A percentile compares a stretch with the other conserved stretches of the same genome.
Conservation (phyloP, 192 early-diverging fungal species). For the Coemansia aciculifera region DNA sequence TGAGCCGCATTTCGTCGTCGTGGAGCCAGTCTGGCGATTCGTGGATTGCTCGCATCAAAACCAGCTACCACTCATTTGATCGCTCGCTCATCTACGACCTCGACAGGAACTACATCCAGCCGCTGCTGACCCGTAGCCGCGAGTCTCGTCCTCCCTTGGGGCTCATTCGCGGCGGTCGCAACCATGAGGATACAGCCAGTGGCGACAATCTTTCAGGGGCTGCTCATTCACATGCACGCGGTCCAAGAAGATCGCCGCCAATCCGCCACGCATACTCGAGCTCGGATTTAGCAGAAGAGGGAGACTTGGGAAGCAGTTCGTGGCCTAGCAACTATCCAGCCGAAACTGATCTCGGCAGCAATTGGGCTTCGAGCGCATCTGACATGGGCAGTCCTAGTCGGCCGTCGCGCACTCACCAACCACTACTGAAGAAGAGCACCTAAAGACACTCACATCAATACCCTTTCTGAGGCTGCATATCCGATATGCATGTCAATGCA, state of each 20-base stretch:
- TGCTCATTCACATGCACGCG: background rate
- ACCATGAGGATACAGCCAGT: slow-evolving; percentile 6
- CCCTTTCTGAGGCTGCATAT: background rate
- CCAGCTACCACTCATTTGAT: slow-evolving; percentile 46
- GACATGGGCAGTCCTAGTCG: slow-evolving; percentile 17
- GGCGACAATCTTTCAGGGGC: background rate
- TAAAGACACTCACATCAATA: background rate
- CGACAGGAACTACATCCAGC: slow-evolving; percentile 47
- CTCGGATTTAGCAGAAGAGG: background rate
- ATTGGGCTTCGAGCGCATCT: slow-evolving; percentile 34
- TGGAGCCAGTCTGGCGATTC: slow-evolving; percentile 38
- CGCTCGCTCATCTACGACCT: slow-evolving; percentile 48
- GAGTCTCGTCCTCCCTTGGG: background rate
- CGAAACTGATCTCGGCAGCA: slow-evolving; percentile 13
- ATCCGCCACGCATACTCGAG: slow-evolving; percentile 10
- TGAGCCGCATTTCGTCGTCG: slow-evolving; percentile 33
- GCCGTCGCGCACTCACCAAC: slow-evolving; percentile 7
- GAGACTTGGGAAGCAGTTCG: slow-evolving; percentile 9
- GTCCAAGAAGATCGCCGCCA: slow-evolving; percentile 7
- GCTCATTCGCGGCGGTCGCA: background rate
- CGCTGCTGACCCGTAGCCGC: slow-evolving; percentile 24
- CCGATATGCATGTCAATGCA: background rate
- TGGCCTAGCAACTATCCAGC: slow-evolving; percentile 24
- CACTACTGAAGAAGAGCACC: slow-evolving; percentile 32
- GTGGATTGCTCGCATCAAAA: slow-evolving; percentile 41